These are phyloP conservation scores for Penicillium cosmopolitanum DNA, from an alignment of 495 filamentous ascomycete genomes.

Conservation along the genomic window DNA sequence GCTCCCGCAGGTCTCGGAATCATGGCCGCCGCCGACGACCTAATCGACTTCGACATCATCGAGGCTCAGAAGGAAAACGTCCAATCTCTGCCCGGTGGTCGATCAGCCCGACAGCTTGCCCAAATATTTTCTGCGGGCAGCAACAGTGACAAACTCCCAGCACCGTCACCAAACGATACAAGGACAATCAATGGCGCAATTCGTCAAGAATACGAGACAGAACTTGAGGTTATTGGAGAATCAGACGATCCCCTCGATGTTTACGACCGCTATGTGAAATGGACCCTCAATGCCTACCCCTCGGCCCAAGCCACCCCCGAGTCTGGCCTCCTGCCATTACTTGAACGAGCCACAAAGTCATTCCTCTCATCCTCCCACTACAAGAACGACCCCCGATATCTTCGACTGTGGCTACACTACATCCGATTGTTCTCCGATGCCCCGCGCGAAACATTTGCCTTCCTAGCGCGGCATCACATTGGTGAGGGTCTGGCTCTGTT, in stretches of 20 bases:
- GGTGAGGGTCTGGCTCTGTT: constrained; percentile 90
- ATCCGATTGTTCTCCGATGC: constrained; percentile 90
- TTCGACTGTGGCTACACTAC: constrained; percentile 92
- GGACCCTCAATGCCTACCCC: constrained; percentile 93
- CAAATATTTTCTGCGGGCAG: constrained; percentile 72
- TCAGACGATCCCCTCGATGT: constrained; percentile 94
- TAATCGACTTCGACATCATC: constrained; percentile 93
- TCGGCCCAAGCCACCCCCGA: constrained; percentile 89
- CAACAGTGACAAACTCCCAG: constrained; percentile 46
- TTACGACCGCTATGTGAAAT: constrained; percentile 95
- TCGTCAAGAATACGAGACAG: constrained; percentile 82
- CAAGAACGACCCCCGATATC: constrained; percentile 91
- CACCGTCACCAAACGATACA: constrained; percentile 68
- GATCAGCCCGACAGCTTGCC: constrained; percentile 89
- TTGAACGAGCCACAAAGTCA: constrained; percentile 88
- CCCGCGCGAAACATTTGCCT: constrained; percentile 89
- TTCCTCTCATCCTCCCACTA: constrained; percentile 86
- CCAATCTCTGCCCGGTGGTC: constrained; percentile 85
- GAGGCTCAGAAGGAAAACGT: constrained; percentile 98
- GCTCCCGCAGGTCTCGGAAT: constrained; percentile 21
- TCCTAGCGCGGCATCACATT: constrained; percentile 83
- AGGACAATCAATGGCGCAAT: constrained; percentile 77
- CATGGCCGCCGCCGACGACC: constrained; percentile 59
- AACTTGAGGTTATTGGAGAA: constrained; percentile 75
- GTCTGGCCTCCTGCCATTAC: constrained; percentile 82